Base-by-base conservation (phyloP, 345 rosid genomes). In the Sonneratia caseolaris region DNA sequence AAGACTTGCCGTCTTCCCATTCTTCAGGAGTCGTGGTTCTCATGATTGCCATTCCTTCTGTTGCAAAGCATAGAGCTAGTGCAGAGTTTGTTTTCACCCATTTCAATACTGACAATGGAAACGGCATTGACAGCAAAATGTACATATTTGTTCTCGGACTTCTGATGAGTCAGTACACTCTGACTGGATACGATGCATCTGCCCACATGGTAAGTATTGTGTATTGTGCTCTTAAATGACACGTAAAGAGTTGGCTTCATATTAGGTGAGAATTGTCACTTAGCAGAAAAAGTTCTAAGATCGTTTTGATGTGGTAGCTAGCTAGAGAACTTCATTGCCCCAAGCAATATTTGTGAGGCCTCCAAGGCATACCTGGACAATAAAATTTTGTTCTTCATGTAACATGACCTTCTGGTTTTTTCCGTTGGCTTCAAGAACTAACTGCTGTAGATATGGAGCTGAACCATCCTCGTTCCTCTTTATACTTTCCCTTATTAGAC, bases 161-260 rank as follows among this genome's bases (percentile, higher is more conserved):
- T 73, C 86, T 95, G 15, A 89, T 95, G 97, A 92, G 93, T 79
- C 97, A 95, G 78, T 92, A 95, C 69, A 95, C 99, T n/a, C 87
- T 95, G 42, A 79, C 89, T 21, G 99, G 97, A 38, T 92, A 90
- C 66, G 97, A 95, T 81, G 97, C 97, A 2, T 95, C 99, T 71
- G 97, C 97, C 72, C 99, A 92, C 81, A 89, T 95, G 99, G 99
- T 94, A 79, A 78, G 83, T 71, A 45, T 45, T 19, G 15, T 13
- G 3, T 47, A 13, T 13, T 2, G 51, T 47, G 51, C 15, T 47
- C 51, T 47, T 13, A 47, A 47, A 47, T 47, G 57, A 53, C 57
- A 53, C n/a, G n/a, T 7, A 15, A 53, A 53, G 22, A 53, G 14
- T 53, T 19, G 15, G 15, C 2, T 47, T 3, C 45, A 42, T 42